These are phyloP conservation scores for Brassica juncea DNA, from an alignment of 345 rosid genomes.

Conservation along the genomic window DNA sequence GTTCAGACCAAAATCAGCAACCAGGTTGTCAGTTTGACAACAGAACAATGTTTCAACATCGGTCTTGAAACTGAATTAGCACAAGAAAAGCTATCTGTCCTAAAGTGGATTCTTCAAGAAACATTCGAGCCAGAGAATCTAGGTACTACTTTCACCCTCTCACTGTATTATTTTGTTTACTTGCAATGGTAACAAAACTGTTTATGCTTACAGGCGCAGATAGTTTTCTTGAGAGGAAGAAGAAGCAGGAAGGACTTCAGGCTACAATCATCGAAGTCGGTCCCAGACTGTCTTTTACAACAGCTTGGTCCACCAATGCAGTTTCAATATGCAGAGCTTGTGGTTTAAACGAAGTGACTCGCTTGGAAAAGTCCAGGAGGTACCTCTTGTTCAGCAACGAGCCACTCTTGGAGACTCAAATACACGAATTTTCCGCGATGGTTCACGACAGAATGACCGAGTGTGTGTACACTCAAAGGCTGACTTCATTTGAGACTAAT, in stretches of 20 bases:
- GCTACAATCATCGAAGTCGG: slow-evolving; percentile 77
- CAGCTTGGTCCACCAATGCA: slow-evolving; percentile 95
- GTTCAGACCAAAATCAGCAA: slow-evolving; percentile 65
- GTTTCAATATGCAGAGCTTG: slow-evolving; percentile 81
- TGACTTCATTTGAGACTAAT: slow-evolving; percentile 68
- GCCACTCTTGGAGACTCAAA: slow-evolving; percentile 54
- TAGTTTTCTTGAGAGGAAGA: slow-evolving; percentile 82
- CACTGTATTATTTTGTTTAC: neutral
- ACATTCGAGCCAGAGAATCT: slow-evolving; percentile 89
- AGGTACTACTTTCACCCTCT: slow-evolving; percentile 31
- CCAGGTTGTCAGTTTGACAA: slow-evolving; percentile 72
- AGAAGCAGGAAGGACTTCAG: slow-evolving; percentile 60
- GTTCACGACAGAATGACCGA: slow-evolving; percentile 96
- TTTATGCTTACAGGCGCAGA: slow-evolving; percentile 40
- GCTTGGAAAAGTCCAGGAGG: slow-evolving; percentile 88
- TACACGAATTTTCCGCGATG: slow-evolving; percentile 69
- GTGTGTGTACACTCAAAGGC: slow-evolving; percentile 61
- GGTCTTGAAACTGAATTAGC: slow-evolving; percentile 55
- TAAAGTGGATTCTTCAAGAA: slow-evolving; percentile 87
- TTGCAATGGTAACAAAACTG: neutral
- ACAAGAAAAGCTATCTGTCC: slow-evolving; percentile 54
- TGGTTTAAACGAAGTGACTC: slow-evolving; percentile 72
- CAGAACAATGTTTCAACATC: slow-evolving; percentile 85
- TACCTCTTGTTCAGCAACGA: slow-evolving; percentile 68
- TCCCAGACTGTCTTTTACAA: slow-evolving; percentile 83